Conservation (phyloP, 1,139 yeast genomes). For the Nadsonia commutata region DNA sequence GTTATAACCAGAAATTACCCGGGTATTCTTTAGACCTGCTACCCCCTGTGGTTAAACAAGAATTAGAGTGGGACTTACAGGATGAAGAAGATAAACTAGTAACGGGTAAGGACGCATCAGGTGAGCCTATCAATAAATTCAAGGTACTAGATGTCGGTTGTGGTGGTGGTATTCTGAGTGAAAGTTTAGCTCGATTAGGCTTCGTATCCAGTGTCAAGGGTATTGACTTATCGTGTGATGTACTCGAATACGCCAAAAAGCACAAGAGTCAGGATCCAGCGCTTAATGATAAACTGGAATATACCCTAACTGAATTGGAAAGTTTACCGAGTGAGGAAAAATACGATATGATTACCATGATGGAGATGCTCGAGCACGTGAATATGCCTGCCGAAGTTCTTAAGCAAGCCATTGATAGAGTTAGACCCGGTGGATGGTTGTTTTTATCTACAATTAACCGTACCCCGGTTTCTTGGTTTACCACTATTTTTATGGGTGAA, state of each 20-base stretch:
- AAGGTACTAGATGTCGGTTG: slow-evolving; percentile 82
- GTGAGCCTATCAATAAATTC: slow-evolving; percentile 25
- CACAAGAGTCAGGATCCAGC: slow-evolving; percentile 59
- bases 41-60: slow-evolving; percentile 26
- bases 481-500: slow-evolving; percentile 88
- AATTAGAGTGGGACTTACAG: neutral
- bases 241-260: slow-evolving; percentile 58
- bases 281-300: slow-evolving; percentile 36
- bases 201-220: slow-evolving; percentile 39
- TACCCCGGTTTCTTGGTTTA: slow-evolving; percentile 78
- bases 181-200: slow-evolving; percentile 67
- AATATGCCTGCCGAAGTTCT: slow-evolving; percentile 67
- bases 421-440: slow-evolving; percentile 71
- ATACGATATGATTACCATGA: slow-evolving; percentile 74
- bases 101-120: slow-evolving; percentile 26
- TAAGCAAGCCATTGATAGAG: slow-evolving; percentile 46
- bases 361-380: slow-evolving; percentile 92
- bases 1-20: slow-evolving; percentile 45
- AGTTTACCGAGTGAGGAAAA: slow-evolving; percentile 26
- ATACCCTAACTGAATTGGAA: slow-evolving; percentile 49
- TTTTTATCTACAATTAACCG: slow-evolving; percentile 87
- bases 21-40: slow-evolving; percentile 58
- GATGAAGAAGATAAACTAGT: slow-evolving; percentile 24
- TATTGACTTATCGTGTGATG: slow-evolving; percentile 74
- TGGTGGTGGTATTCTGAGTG: slow-evolving; percentile 91